Percentiles rank a stretch among this genome's conserved stretches.
These are phyloP conservation scores for Cichorium intybus DNA, from an alignment of 140 eudicot species.

Conservation along the genomic window DNA sequence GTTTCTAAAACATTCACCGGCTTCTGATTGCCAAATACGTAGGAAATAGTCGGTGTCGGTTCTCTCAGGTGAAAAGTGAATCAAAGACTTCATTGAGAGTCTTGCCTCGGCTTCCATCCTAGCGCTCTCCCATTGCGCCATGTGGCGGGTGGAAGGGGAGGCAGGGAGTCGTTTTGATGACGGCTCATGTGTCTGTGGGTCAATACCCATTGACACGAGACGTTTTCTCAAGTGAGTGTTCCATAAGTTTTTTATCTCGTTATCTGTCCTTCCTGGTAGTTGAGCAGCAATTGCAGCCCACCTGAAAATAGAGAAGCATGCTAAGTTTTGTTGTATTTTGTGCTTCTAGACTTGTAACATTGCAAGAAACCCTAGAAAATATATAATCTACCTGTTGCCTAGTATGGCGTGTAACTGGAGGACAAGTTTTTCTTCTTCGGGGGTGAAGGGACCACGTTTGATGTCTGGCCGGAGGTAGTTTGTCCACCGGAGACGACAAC, in stretches of 20 bases:
- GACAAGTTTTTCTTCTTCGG: slow-evolving; percentile 84
- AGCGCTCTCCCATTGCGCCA: slow-evolving; percentile 98
- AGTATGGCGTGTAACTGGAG: slow-evolving; percentile 90
- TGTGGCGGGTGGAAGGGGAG: slow-evolving; percentile 80
- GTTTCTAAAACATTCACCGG: slow-evolving; percentile 75
- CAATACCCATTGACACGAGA: slow-evolving; percentile 65
- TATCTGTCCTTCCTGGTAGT: slow-evolving; percentile 90
- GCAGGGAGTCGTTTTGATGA: slow-evolving; percentile 34
- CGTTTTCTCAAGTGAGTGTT: slow-evolving; percentile 78
- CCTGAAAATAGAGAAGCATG: slow-evolving; percentile 29
- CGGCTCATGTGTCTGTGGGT: slow-evolving; percentile 82
- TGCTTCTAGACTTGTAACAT: neutral
- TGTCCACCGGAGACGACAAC: slow-evolving; percentile 92
- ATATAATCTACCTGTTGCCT: slow-evolving; percentile 66
- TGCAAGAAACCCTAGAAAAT: neutral
- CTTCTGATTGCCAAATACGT: slow-evolving; percentile 84
- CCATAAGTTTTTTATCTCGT: slow-evolving; percentile 96
- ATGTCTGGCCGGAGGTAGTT: slow-evolving; percentile 93
- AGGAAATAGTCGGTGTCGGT: slow-evolving; percentile 54
- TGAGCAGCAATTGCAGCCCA: slow-evolving; percentile 98
- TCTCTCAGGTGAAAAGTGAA: slow-evolving; percentile 13
- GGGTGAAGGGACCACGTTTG: slow-evolving; percentile 80
- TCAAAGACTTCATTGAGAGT: slow-evolving; percentile 58
- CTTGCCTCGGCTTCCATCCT: slow-evolving; percentile 95
- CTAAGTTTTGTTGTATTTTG: neutral